Evolutionary conservation across 805 yeast species (phyloP), one percentile per base, ranked within the genome.

Genomic region (Hanseniaspora guilliermondii): DNA sequence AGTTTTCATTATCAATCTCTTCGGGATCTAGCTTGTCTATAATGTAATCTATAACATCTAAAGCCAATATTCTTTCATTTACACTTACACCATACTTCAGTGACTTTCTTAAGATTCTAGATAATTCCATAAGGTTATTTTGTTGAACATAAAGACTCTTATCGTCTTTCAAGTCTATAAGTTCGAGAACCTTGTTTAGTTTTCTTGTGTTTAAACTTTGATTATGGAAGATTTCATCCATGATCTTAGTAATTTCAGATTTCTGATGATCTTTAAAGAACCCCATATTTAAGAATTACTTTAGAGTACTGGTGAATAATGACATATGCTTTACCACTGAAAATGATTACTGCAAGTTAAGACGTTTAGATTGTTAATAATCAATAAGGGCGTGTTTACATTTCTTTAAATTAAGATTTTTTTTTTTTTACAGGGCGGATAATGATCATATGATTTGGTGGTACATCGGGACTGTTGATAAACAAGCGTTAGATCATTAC

Each of bases 101-200:
- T 62, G 82, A 80, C 73, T 93, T 93, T 49, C 98, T 76, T 22
- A 93, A 70, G 0, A 96, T 94, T 42, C 97, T 74, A 0, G 97
- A 97, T 1, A 94, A 91, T 65, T 93, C 99, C 33, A 35, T 73
- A 67, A 49, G 82, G 72, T 66, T 66, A 22, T 57, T 56, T 4
- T 58, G 55, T 27, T 61, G 62, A 30, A 56, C 58, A 30, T 61
- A 59, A 5, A 63, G 61, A 30, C 58, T 40, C 25, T 62, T 58
- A 16, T 69, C 73, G 49, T 72, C 73, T 42, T 72, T 76, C 25
- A 69, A 69, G 36, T 69, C 68, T 16, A 52, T 44, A n/a, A 27
- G 38, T n/a, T 52, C 55, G 6, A 52, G 27, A n/a, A 44, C 14
- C 16, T 27, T 16, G 32, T 52, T 52, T 7, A 52, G 24, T 21